Percentiles rank a stretch among this genome's conserved stretches.
Conservation (phyloP, 257 asterid genomes). For the Solanum infundibuliforme region DNA sequence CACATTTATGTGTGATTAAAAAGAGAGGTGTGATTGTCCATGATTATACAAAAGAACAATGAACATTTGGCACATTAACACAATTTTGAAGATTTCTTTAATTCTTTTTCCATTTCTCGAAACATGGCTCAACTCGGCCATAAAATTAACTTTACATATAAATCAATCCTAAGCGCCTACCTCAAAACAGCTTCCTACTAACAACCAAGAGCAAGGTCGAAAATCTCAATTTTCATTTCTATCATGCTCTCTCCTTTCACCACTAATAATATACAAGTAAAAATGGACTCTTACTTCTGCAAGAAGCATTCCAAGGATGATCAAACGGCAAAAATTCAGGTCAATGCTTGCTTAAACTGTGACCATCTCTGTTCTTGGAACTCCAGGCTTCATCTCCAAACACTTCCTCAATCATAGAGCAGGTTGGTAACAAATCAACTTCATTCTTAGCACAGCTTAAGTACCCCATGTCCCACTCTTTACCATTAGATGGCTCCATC, state of each 20-base stretch:
- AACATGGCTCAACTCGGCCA: not conserved
- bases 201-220: not conserved
- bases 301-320: not conserved
- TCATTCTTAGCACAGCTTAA: conserved; percentile 13
- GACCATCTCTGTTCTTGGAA: conserved; percentile 13
- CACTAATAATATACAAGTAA: not conserved
- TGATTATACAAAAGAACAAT: not conserved
- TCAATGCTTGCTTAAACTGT: not conserved
- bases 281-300: not conserved
- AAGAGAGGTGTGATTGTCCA: not conserved
- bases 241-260: not conserved
- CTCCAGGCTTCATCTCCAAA: conserved; percentile 33
- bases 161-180: not conserved
- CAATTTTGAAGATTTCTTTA: too few species aligned
- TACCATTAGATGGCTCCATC: conserved; percentile 18
- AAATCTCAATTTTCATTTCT: not conserved
- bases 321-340: not conserved
- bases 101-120: not conserved
- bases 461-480: conserved; percentile 30
- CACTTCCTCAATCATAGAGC: conserved; percentile 40
- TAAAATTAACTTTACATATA: not conserved
- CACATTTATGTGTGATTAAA: too few species aligned
- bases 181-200: not conserved
- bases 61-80: not conserved
- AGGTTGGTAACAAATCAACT: conserved; percentile 31